Conservation (phyloP, 2,329 filamentous ascomycete genomes). For the Lomentospora prolificans region DNA sequence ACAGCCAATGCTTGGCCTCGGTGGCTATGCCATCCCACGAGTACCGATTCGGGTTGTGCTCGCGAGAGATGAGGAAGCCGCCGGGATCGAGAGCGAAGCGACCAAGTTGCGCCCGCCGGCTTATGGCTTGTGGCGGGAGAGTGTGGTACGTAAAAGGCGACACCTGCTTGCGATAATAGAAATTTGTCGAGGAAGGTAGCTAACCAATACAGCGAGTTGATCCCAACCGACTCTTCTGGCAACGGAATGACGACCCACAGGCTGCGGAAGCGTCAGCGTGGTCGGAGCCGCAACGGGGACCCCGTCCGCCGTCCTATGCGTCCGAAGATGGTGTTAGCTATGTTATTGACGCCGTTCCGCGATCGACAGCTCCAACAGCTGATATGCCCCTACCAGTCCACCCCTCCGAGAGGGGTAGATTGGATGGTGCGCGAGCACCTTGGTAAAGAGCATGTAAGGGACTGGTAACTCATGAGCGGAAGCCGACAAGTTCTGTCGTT, state of each 20-base stretch:
- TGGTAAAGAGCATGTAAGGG: not conserved
- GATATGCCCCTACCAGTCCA: constrained; percentile 36
- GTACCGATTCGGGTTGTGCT: constrained; percentile 70
- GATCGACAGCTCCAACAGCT: constrained; percentile 41
- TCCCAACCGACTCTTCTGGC: constrained; percentile 74
- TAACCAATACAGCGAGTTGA: constrained; percentile 62
- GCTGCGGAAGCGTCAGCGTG: constrained; percentile 18
- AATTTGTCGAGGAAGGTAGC: no score
- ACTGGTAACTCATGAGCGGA: not conserved
- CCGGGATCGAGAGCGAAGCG: constrained; percentile 42
- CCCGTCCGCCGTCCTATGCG: constrained; percentile 63
- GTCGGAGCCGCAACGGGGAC: constrained; percentile 18
- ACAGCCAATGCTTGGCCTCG: constrained; percentile 24
- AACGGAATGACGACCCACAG: constrained; percentile 42
- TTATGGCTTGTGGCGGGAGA: constrained; percentile 77
- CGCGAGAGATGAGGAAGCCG: constrained; percentile 63
- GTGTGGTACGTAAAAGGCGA: constrained; percentile 51
- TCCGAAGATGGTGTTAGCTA: constrained; percentile 69
- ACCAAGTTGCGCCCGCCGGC: constrained; percentile 62
- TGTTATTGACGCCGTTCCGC: constrained; percentile 55
- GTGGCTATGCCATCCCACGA: constrained; percentile 60
- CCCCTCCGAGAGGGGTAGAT: constrained; percentile 33
- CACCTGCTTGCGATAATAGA: no score
- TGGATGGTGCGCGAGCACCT: not conserved
- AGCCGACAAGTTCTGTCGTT: not conserved